A percentile compares a stretch with the other conserved stretches of the same genome.
These are phyloP conservation scores for Mycena venus DNA, from an alignment of 768 basidiomycete genomes.

Conservation along the genomic window DNA sequence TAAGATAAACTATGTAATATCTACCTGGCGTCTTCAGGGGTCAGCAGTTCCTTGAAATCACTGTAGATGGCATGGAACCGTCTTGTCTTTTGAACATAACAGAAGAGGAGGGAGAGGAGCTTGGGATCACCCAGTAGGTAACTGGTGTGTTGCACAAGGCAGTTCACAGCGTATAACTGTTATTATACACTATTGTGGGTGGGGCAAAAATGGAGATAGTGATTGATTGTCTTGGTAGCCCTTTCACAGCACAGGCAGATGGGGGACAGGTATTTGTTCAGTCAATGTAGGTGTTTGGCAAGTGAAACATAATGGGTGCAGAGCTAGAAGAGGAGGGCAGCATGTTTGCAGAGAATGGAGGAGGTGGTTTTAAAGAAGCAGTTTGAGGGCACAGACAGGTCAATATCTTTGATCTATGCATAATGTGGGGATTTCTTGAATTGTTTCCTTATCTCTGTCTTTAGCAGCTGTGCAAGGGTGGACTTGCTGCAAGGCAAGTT, in stretches of 20 bases:
- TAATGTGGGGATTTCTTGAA: neutral
- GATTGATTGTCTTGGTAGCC: neutral
- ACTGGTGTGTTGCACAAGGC: neutral
- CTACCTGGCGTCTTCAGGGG: too few relatives aligned
- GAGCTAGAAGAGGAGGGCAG: neutral
- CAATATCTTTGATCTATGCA: neutral
- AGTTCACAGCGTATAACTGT: neutral
- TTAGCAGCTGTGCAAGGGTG: neutral
- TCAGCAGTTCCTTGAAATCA: too few relatives aligned
- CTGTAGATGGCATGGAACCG: neutral
- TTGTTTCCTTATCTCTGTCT: neutral
- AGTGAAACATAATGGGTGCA: neutral
- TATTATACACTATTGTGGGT: neutral
- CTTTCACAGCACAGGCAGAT: neutral
- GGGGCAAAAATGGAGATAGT: neutral
- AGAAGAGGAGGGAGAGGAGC: neutral
- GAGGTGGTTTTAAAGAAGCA: neutral
- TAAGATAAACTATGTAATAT: too few relatives aligned
- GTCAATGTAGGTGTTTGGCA: neutral
- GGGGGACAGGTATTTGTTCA: neutral
- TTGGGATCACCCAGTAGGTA: neutral
- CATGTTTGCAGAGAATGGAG: neutral
- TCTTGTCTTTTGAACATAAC: neutral
- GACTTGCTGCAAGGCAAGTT: neutral
- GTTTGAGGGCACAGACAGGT: neutral